phyloP scores from a whole-genome alignment of 164 flowering plant genomes.

The Magnolia sinica region DNA sequence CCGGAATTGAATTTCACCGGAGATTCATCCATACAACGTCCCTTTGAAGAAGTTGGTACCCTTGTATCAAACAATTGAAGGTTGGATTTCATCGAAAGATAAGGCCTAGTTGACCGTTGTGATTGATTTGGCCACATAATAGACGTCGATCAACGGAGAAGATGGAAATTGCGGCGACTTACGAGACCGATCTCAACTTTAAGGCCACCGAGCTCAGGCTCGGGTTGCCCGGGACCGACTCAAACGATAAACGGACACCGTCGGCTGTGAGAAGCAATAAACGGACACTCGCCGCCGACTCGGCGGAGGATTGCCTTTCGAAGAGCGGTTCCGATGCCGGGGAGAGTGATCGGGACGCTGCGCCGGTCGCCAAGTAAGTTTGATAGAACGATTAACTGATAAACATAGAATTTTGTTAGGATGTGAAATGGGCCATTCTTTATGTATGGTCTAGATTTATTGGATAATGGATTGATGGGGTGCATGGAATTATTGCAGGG shows the following conservation, averaged over 20 bases:
- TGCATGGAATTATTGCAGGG: slow-evolving; percentile 30
- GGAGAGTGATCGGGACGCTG: slow-evolving; percentile 8
- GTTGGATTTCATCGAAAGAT: neutral
- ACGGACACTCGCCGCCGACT: slow-evolving; percentile 29
- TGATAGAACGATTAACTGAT: neutral
- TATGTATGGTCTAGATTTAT: neutral
- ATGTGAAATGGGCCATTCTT: too few relatives aligned
- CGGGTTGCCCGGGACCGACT: slow-evolving; percentile 51
- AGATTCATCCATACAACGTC: neutral
- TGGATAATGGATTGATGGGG: neutral
- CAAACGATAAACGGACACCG: slow-evolving; percentile 9
- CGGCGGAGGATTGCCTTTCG: slow-evolving; percentile 15
- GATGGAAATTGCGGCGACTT: slow-evolving; percentile 12
- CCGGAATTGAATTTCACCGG: slow-evolving; percentile 1
- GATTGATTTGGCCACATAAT: neutral
- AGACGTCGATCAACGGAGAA: neutral
- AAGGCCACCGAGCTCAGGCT: slow-evolving; percentile 63
- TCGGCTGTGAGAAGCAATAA: slow-evolving; percentile 26
- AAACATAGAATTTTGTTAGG: neutral
- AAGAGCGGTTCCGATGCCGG: slow-evolving; percentile 8
- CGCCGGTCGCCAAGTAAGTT: slow-evolving; percentile 27
- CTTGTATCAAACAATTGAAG: neutral
- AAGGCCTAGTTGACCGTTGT: neutral
- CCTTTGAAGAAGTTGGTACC: neutral
- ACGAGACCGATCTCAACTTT: slow-evolving; percentile 44